A percentile compares a stretch with the other conserved stretches of the same genome.
phyloP scores from a whole-genome alignment of 441 rosid genomes.

The Gossypium trilobum region DNA sequence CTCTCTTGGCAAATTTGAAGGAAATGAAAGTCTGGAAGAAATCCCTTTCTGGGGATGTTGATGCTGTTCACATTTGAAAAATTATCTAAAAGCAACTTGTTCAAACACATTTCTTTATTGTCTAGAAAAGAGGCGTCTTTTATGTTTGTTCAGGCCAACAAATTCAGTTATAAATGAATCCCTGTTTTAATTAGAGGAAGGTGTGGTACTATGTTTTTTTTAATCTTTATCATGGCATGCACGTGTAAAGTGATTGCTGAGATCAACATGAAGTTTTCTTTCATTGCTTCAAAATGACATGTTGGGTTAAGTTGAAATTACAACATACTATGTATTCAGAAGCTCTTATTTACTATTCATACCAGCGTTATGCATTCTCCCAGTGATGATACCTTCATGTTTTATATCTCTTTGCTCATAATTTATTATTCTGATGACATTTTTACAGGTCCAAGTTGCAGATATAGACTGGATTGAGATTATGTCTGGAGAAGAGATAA shows the following conservation, averaged over 20 bases:
- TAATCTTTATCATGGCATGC: not conserved
- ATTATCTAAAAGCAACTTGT: not conserved
- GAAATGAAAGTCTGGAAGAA: not conserved
- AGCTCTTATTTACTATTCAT: not conserved
- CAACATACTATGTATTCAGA: not conserved
- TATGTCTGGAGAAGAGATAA: slow-evolving; percentile 61
- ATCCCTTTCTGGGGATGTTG: not conserved
- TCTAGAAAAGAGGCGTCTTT: not conserved
- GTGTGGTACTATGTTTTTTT: not conserved
- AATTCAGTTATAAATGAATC: not conserved
- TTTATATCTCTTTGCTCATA: slow-evolving; percentile 10
- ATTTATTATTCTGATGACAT: slow-evolving; percentile 16
- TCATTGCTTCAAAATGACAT: not conserved
- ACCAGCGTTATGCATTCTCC: not conserved
- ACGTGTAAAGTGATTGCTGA: not conserved
- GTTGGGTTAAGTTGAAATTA: not conserved
- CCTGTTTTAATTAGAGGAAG: not conserved
- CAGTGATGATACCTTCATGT: slow-evolving; percentile 6
- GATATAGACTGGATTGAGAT: slow-evolving; percentile 93
- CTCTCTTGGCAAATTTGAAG: not conserved
- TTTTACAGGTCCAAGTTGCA: slow-evolving; percentile 77
- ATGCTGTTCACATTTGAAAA: not conserved
- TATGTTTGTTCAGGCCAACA: not conserved
- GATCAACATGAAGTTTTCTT: not conserved
- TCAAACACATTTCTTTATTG: not conserved